Evolutionary conservation across 768 basidiomycete genomes (phyloP).

Genomic region (Russula ochroleuca): DNA sequence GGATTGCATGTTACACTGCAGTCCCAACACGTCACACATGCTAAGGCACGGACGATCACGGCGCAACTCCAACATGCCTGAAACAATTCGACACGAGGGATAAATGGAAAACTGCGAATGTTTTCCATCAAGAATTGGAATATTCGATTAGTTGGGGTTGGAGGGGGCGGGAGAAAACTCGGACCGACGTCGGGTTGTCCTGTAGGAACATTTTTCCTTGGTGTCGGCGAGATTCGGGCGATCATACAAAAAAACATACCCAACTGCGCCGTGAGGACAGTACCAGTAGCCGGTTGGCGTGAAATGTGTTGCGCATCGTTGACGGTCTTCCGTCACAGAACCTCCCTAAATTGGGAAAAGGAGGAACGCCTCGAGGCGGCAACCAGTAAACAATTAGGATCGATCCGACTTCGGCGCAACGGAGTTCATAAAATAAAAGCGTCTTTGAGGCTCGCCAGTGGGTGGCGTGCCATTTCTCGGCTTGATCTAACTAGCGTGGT

Average conservation of each 20-base stretch:
- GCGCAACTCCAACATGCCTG: not conserved
- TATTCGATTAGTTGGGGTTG: not conserved
- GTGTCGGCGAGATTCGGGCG: too few relatives aligned
- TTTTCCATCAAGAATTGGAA: not conserved
- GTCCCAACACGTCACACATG: not conserved
- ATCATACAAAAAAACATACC: not conserved
- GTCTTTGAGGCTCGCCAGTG: not conserved
- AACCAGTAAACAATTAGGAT: not conserved
- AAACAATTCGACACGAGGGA: not conserved
- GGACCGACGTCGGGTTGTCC: not conserved
- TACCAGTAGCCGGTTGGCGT: too few relatives aligned
- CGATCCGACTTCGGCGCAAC: not conserved
- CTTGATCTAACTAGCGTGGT: not conserved
- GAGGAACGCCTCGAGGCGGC: slow-evolving; percentile 1
- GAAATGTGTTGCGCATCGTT: not conserved
- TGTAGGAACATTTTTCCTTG: not conserved
- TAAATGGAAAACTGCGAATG: not conserved
- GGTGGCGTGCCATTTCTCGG: too few relatives aligned
- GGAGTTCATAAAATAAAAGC: not conserved
- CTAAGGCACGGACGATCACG: not conserved
- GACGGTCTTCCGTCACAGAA: not conserved
- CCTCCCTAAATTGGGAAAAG: not conserved
- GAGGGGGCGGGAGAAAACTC: not conserved
- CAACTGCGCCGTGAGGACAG: not conserved
- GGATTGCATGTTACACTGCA: not conserved